Evolutionary conservation across 2,329 filamentous ascomycete genomes (phyloP).

Genomic region (Westerdykella sp.): DNA sequence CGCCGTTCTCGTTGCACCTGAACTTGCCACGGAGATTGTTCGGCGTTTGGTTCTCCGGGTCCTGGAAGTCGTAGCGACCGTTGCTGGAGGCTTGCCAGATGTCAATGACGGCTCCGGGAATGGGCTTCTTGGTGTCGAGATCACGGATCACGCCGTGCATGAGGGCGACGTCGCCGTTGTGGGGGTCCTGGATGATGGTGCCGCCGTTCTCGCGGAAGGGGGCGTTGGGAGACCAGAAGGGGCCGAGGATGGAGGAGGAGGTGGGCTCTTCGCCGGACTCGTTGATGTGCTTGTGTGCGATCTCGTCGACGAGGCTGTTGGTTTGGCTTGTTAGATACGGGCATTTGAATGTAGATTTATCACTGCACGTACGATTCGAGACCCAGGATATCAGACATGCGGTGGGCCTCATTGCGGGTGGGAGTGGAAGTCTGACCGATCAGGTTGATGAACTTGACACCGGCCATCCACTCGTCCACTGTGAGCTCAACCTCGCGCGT

Average conservation of each 20-base stretch:
- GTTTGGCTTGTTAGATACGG: neutral
- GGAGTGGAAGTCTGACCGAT: slow-evolving; percentile 63
- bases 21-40: slow-evolving; percentile 77
- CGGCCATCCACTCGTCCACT: slow-evolving; percentile 69
- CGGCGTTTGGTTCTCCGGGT: slow-evolving; percentile 62
- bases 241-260: slow-evolving; percentile 69
- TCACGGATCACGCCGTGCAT: slow-evolving; percentile 67
- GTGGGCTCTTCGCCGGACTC: slow-evolving; percentile 59
- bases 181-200: slow-evolving; percentile 59
- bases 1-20: slow-evolving; percentile 61
- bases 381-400: slow-evolving; percentile 67
- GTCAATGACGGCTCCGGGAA: slow-evolving; percentile 64
- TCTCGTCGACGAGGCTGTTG: slow-evolving; percentile 57
- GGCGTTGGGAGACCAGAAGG: slow-evolving; percentile 71
- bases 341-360: neutral
- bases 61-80: slow-evolving; percentile 71
- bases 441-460: slow-evolving; percentile 68
- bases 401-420: slow-evolving; percentile 67
- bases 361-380: slow-evolving; percentile 57
- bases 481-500: slow-evolving; percentile 71
- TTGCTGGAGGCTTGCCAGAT: slow-evolving; percentile 74
- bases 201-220: slow-evolving; percentile 64
- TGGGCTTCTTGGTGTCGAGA: slow-evolving; percentile 58
- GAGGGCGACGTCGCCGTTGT: slow-evolving; percentile 54
- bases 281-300: slow-evolving; percentile 58